These are phyloP conservation scores for Kodamaea kakaduensis DNA, from an alignment of 805 yeast species.

Conservation along the genomic window DNA sequence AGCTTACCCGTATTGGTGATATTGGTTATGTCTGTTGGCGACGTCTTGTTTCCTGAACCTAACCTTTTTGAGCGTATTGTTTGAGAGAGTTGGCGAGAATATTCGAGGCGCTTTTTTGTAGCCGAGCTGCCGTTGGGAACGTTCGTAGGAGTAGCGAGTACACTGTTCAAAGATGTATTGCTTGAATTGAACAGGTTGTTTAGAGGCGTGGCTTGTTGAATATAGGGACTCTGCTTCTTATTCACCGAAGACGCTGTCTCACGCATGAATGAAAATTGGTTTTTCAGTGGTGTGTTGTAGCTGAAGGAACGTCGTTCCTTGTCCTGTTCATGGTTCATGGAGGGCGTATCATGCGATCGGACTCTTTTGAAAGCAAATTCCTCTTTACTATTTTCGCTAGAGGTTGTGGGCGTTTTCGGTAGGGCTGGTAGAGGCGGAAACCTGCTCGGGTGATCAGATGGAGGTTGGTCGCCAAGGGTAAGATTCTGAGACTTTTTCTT, in stretches of 20 bases:
- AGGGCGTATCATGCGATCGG: slow-evolving; percentile 1
- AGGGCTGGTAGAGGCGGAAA: slow-evolving; percentile 5
- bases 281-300: slow-evolving; percentile 6
- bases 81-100: slow-evolving; percentile 17
- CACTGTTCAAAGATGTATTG: background rate
- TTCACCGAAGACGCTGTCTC: slow-evolving; percentile 37
- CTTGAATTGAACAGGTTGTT: background rate
- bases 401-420: background rate
- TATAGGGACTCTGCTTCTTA: slow-evolving; percentile 21
- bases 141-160: background rate
- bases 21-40: slow-evolving; percentile 22
- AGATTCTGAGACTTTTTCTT: slow-evolving; percentile 16
- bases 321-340: slow-evolving; percentile 7
- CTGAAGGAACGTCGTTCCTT: slow-evolving; percentile 16
- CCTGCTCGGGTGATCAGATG: no score
- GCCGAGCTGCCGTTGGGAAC: slow-evolving; percentile 6
- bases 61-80: slow-evolving; percentile 13
- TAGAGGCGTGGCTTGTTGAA: background rate
- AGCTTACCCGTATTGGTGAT: slow-evolving; percentile 9
- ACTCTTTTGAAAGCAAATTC: background rate
- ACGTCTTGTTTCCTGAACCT: slow-evolving; percentile 9
- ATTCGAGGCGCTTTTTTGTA: slow-evolving; percentile 17
- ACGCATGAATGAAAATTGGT: slow-evolving; percentile 35
- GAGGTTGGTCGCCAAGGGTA: no score
- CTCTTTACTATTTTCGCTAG: background rate